Evolutionary conservation across 768 basidiomycete genomes (phyloP), one percentile per base, ranked within the genome.

Genomic region (Amanita rubescens): DNA sequence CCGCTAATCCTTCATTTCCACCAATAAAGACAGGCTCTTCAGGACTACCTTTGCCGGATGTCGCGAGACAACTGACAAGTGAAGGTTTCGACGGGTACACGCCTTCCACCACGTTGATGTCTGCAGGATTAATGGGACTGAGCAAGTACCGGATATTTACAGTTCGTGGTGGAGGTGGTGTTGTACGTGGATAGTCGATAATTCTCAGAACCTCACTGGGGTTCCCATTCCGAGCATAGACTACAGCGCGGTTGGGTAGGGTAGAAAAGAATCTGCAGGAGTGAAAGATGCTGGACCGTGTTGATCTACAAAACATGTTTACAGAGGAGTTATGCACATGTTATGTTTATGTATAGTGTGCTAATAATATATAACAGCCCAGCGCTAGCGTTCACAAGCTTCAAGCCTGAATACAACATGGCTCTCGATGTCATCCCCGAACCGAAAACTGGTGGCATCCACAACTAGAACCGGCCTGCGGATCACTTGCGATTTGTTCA

Each of bases 71-170:
- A 11, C 71, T 63, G 11, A 65, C 63, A 24, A 66, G 69, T 6
- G 58, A 63, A 0, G 87, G 85, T 55, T 79, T 82, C 8, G 77
- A 63, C 0, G 90, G 90, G 61, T 91, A 92, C n/a, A 87, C 79
- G 14, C 90, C 90, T 64, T 91, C 83, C 33, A 91, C 75, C 52
- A 86, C 84, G 56, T 90, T 91, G 63, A 89, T 65, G 56, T 92
- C 90, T 14, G 90, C 81, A 3, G 89, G 90, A 63, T 92, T 91
- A 54, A 92, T 79, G 8, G 90, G 86, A 5, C 87, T 75, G 19
- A 89, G 75, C 11, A 86, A 69, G 63, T 86, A 80, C 57, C 74
- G 76, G 64, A 92, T 64, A 63, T 87, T 88, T 33, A 82, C 67
- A 0, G 83, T 77, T 53, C 72, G 67, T n/a, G 80, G 71, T 5